phyloP scores from a whole-genome alignment of 306 rosid species.

The Calophaca sinica region DNA sequence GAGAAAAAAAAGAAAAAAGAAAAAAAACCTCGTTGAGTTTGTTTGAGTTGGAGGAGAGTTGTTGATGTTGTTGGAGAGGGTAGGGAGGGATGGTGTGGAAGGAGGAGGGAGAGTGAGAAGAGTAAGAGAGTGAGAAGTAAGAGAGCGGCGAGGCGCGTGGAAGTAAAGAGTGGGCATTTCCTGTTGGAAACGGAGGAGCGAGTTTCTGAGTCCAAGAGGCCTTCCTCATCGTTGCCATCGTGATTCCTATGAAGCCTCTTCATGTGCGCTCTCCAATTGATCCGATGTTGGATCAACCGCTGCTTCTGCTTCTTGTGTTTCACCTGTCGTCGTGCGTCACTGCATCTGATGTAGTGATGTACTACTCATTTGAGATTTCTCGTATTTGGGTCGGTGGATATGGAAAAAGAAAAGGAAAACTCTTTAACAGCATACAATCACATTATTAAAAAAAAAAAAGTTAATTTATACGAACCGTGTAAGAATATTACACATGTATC shows the following conservation, averaged over 20 bases:
- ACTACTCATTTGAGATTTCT: no score
- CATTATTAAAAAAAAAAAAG: no score
- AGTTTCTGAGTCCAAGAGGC: background rate
- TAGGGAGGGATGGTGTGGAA: slow-evolving; percentile 6
- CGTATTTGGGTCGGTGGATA: no score
- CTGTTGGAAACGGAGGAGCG: background rate
- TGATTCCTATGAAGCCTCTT: slow-evolving; percentile 28
- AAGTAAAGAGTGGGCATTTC: background rate
- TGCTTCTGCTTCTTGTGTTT: background rate
- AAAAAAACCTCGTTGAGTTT: slow-evolving; percentile 12
- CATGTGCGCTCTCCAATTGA: background rate
- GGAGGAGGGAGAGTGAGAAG: slow-evolving; percentile 35
- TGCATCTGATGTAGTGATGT: no score
- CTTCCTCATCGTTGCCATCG: background rate
- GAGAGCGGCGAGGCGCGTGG: slow-evolving; percentile 27
- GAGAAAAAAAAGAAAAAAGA: background rate
- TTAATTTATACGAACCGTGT: no score
- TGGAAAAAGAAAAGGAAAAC: no score
- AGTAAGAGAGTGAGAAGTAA: slow-evolving; percentile 18
- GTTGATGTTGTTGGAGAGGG: background rate
- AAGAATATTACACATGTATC: no score
- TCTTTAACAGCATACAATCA: no score
- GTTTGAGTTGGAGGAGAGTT: slow-evolving; percentile 11
- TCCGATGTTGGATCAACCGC: background rate
- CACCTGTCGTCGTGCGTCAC: no score